Conservation (phyloP, 23 red algal genomes). For the Gracilaria vermiculophylla region DNA sequence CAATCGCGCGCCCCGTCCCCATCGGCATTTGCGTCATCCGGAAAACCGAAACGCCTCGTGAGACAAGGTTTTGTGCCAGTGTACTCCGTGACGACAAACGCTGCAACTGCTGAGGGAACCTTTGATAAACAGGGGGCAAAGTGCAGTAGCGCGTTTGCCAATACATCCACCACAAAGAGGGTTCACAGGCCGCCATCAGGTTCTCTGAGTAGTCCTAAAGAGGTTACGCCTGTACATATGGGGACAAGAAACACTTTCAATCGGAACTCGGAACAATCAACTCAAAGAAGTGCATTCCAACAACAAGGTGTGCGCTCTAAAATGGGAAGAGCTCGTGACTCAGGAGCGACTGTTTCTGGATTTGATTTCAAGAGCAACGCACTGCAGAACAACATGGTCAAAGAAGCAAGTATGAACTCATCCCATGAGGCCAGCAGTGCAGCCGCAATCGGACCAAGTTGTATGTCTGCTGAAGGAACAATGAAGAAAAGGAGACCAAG, state of each 20-base stretch:
- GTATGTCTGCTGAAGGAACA: conserved; percentile 29
- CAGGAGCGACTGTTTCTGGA: not conserved
- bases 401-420: not conserved
- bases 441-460: not conserved
- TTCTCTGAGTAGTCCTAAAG: not conserved
- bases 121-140: not conserved
- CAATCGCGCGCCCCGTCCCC: not conserved
- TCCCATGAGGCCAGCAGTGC: not conserved
- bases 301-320: not conserved
- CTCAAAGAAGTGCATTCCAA: not conserved
- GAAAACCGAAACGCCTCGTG: not conserved
- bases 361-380: not conserved
- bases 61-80: not conserved
- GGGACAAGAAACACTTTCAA: not conserved
- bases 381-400: too few species aligned
- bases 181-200: not conserved
- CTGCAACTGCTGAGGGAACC: not conserved
- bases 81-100: not conserved
- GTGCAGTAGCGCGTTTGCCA: not conserved
- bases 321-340: not conserved
- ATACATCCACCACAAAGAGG: not conserved
- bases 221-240: not conserved
- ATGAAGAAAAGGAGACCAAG: conserved; percentile 20
- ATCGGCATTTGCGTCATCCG: not conserved
- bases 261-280: not conserved